Base-by-base conservation (phyloP, 2,329 filamentous ascomycete genomes). In the Camptophora hylomeconis region DNA sequence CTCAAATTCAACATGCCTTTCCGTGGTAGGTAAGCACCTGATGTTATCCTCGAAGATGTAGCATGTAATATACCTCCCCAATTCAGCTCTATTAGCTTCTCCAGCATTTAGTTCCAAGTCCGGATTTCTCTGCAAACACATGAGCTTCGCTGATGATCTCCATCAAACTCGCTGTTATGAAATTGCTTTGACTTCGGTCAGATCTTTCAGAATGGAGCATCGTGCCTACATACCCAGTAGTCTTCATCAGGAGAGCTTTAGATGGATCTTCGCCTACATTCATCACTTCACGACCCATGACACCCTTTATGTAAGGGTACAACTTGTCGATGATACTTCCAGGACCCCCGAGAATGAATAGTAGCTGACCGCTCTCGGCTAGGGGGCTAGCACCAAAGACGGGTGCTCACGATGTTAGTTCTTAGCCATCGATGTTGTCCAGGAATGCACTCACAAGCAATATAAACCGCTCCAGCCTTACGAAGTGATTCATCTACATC, bases 91-190 rank as follows among this genome's bases (percentile, higher is more conserved):
- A 23, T 11, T 23, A 5, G 20, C 14, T 13, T n/a, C n/a, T 23
- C 20, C 20, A 23, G 20, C 11, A n/a, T 11, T 23, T 13, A 5
- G 20, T 23, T 4, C 20, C 20, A n/a, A 23, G 8, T 23, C 20
- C 20, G 5, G 20, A 11, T 13, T 23, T 23, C 20, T 23, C 20
- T 23, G 20, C 20, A 8, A 23, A 23, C 4, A 23, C 20, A 23
- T 23, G 20, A 8, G 20, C 20, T 8, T 23, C 20, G 4, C n/a
- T 11, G 5, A 23, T n/a, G 8, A 23, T n/a, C 8, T 23, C 20
- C 20, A 23, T 23, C n/a, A 23, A 23, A 13, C 20, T 13, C 5
- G 14, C 14, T 8, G 14, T 13, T 5, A 23, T n/a, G 11, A 13
- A 11, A 23, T 23, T 23, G 20, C 20, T 23, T n/a, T 23, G 8